Evolutionary conservation across 441 rosid species (phyloP), one percentile per base, ranked within the genome.

Genomic region (Adansonia gregorii): DNA sequence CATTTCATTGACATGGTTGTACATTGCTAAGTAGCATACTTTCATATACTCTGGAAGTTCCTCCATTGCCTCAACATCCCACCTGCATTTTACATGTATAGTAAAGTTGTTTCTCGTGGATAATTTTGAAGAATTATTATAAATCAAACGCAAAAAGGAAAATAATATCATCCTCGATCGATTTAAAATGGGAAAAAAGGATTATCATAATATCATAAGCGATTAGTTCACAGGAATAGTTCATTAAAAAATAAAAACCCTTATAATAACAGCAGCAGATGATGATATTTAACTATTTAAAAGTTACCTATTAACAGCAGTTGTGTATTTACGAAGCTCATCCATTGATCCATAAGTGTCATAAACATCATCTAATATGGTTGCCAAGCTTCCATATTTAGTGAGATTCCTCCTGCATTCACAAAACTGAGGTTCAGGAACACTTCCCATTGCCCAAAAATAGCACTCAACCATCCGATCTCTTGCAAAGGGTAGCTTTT

Each of bases 41-140:
- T 59, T 59, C 76, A 73, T 59, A 27, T 58, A 73, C 12, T 59
- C 54, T 59, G 76, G 76, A 3, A 73, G 76, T 22, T 56, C 67
- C 31, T 20, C 54, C 0, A 10, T 45, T 8, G 67, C 76, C 55
- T 73, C 22, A 20, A 58, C 7, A 41, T 63, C 67, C 67, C 67
- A 63, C 41, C 67, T 60, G 6, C 8, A 54, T n/a, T 3, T 11
- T 11, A 11, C 8, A 17, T 55, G 39, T 3, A 35, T 35, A 35
- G 39, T 35, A 35, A 35, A 35, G 39, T 35, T 35, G 39, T 35
- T 35, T 35, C 39, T 35, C 39, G 39, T 35, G 39, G 39, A 35
- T 35, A 35, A 35, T 35, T 35, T 45, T 45, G 8, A 45, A 45
- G 10, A 6, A 45, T 45, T 45, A 45, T 0, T 45, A 45, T 45